Evolutionary conservation across 2,329 filamentous ascomycete species (phyloP).

Genomic region (Diaporthe sp.): DNA sequence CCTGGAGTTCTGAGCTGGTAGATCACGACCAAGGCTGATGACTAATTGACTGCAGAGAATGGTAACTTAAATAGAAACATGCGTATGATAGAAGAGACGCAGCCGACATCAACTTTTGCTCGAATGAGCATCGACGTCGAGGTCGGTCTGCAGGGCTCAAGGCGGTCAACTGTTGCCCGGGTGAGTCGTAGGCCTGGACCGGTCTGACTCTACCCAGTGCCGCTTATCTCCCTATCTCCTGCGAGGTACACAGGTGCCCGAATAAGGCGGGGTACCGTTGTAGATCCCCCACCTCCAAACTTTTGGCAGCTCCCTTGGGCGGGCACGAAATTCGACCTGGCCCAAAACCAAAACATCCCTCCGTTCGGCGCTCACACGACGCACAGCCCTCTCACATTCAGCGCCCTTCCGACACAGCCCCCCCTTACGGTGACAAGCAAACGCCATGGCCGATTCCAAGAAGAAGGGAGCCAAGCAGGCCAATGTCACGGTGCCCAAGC

Average conservation of each 20-base stretch:
- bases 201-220: conserved; percentile 9
- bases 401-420: neutral
- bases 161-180: neutral
- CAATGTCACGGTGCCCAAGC: neutral
- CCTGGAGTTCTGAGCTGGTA: neutral
- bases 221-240: neutral
- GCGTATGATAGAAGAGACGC: neutral
- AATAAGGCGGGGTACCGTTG: conserved; percentile 25
- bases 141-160: neutral
- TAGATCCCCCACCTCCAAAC: conserved; percentile 27
- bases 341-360: conserved; percentile 20
- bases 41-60: neutral
- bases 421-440: conserved; percentile 2
- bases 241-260: conserved; percentile 3
- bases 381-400: neutral
- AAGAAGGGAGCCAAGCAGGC: neutral
- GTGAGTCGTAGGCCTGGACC: neutral
- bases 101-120: neutral
- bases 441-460: conserved; percentile 26
- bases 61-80: neutral
- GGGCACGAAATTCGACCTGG: neutral
- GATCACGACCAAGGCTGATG: neutral
- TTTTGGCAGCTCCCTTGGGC: conserved; percentile 34
- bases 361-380: neutral
- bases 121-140: neutral